Evolutionary conservation across 2,329 filamentous ascomycete species (phyloP), one percentile per base, ranked within the genome.

Genomic region (Mollisia scopiformis): DNA sequence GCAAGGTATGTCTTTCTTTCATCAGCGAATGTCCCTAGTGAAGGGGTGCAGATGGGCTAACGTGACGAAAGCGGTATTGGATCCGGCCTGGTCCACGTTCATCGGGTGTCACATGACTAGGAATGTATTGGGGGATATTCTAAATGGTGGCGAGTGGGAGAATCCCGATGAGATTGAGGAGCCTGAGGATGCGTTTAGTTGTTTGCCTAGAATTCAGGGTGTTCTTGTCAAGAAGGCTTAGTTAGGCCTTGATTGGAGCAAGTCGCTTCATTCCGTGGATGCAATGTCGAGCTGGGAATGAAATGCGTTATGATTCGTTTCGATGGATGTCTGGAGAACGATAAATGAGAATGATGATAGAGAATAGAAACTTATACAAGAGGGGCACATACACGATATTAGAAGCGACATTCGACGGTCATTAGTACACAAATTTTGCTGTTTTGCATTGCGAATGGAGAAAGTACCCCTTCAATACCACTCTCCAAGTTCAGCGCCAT

Each of bases 121-220:
- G 27, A 60, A 73, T 57, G 67, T 74, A 30, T 62, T 54, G 60
- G 66, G 68, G 14, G 66, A 69, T 16, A 66, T 76, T 37, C 63
- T 73, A 30, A 57, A 57, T 23, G 67, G 63, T 33, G 74, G 71
- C 6, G 68, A 73, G 54, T 76, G 74, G 74, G 72, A 76, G 57
- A 71, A 70, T 14, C 65, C 71, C 1, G 63, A 63, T 1, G 69
- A 66, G n/a, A 66, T 76, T 30, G 59, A 72, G 43, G 66, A 59
- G 33, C 62, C 72, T 25, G 66, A 70, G 21, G 66, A 72, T 64
- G 68, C 70, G n/a, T 62, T 62, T 56, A 66, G 53, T 51, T 62
- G 67, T n/a, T 57, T 75, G 59, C 74, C 74, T 31, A 70, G 74
- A 31, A 64, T 72, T 59, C 69, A 68, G 68, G 74, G 73, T 6